Evolutionary conservation across 1,284 basidiomycete species (phyloP), one percentile per base, ranked within the genome.

Genomic region (Fomitopsis schrenkii): DNA sequence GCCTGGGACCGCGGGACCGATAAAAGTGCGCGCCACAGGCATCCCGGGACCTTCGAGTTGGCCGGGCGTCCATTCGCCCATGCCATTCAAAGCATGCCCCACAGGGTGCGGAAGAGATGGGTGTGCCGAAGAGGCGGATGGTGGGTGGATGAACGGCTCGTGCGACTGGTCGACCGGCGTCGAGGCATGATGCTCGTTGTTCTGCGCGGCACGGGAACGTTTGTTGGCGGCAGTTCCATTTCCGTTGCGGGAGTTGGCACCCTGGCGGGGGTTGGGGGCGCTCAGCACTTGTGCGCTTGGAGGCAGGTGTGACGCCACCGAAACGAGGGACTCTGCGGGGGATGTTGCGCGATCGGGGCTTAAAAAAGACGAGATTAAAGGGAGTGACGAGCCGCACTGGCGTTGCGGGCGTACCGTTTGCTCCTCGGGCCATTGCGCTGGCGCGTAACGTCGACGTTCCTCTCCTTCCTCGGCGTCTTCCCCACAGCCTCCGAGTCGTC

Each of bases 41-140:
- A 91, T 87, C 0, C 89, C 88, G 3, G 88, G 88, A 3, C 88
- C 89, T 67, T 88, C 87, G n/a, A 91, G 76, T 63, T 85, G 84
- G 33, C 80, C 80, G 38, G 78, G 80, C 9, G 74, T 70, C 78
- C 83, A 84, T 14, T 77, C 76, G 45, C 61, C 60, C 8, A 60
- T 26, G 9, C 63, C 68, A 19, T 61, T 61, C 54, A 70, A 15
- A 19, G 65, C 56, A 22, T 62, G 63, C 44, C 70, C 55, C 59
- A 75, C 81, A 1, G 80, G 75, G 1, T 73, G 50, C 5, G 79
- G 76, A 9, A 81, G 75, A 1, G 81, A 77, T 1, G 80, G 74
- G 60, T 80, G 82, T 45, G 64, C 70, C 22, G 74, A 56, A 15
- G 79, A 77, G 19, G 75, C 67, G 1, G 76, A 73, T 14, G 75